These are phyloP conservation scores for Gymnopilus dilepis DNA, from an alignment of 768 basidiomycete species.

Conservation along the genomic window DNA sequence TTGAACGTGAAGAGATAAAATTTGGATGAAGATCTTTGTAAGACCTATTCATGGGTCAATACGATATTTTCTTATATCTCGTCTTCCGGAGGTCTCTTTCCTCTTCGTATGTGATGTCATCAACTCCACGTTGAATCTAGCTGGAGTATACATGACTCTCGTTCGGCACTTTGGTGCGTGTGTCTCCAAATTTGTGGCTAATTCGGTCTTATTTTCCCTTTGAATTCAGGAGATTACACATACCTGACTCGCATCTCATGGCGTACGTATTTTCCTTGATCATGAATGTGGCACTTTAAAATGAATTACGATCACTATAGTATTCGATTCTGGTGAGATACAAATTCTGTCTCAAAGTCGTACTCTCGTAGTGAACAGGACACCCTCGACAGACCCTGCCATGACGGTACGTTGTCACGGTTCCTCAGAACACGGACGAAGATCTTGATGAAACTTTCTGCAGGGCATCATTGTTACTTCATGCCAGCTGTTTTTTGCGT, in stretches of 20 bases:
- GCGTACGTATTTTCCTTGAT: not conserved
- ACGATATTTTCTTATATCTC: not conserved
- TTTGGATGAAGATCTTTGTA: conserved; percentile 12
- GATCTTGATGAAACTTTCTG: too few species aligned
- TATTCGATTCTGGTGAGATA: not conserved
- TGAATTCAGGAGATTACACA: not conserved
- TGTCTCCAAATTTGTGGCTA: not conserved
- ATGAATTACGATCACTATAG: not conserved
- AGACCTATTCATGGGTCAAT: not conserved
- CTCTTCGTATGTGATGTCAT: conserved; percentile 52
- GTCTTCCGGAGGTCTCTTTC: conserved; percentile 37
- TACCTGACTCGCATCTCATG: not conserved
- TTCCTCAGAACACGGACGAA: not conserved
- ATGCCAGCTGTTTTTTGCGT: conserved; percentile 53
- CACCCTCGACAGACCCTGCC: conserved; percentile 45
- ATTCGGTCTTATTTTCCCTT: not conserved
- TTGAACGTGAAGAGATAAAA: not conserved
- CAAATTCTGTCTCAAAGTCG: not conserved
- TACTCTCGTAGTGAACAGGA: too few species aligned
- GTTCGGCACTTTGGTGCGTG: conserved; percentile 48
- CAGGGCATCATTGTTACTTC: conserved; percentile 48
- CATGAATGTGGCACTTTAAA: too few species aligned
- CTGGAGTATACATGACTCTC: conserved; percentile 53
- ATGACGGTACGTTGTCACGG: conserved; percentile 39
- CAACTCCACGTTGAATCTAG: conserved; percentile 46